Conservation (phyloP, 2,329 filamentous ascomycete genomes). For the Rhynchosporium agropyri region DNA sequence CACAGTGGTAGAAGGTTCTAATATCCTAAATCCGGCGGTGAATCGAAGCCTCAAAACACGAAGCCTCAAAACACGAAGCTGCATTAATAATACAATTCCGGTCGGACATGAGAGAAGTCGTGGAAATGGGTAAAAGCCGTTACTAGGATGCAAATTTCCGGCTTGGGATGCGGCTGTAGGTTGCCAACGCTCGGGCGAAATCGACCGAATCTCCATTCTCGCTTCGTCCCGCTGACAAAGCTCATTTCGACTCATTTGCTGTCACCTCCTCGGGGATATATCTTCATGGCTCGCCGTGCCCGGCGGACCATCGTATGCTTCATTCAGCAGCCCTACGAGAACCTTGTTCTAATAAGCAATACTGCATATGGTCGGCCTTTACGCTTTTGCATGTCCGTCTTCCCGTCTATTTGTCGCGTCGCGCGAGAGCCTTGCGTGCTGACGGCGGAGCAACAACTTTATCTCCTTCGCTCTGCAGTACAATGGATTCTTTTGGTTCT, state of each 20-base stretch:
- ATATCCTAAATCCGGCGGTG: neutral
- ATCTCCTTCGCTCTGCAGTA: conserved; percentile 9
- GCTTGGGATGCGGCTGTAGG: conserved; percentile 7
- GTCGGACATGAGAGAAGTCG: neutral
- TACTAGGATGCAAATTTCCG: neutral
- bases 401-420: conserved; percentile 2
- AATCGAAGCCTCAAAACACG: neutral
- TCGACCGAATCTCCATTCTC: neutral
- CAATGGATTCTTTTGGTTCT: neutral
- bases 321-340: neutral
- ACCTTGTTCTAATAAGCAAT: conserved; percentile 9
- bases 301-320: conserved; percentile 9
- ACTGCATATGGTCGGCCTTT: conserved; percentile 6
- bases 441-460: conserved; percentile 17
- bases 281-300: neutral
- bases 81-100: conserved; percentile 5
- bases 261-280: neutral
- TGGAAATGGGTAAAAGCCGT: neutral
- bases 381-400: conserved; percentile 8
- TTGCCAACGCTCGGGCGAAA: conserved; percentile 3
- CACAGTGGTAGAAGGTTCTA: neutral
- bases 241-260: conserved; percentile 14
- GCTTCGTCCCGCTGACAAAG: conserved; percentile 11
- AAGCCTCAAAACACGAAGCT: neutral
- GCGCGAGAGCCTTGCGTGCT: conserved; percentile 13